phyloP scores from a whole-genome alignment of 176 grass and related monocot species.

The Aegilops umbellulata region DNA sequence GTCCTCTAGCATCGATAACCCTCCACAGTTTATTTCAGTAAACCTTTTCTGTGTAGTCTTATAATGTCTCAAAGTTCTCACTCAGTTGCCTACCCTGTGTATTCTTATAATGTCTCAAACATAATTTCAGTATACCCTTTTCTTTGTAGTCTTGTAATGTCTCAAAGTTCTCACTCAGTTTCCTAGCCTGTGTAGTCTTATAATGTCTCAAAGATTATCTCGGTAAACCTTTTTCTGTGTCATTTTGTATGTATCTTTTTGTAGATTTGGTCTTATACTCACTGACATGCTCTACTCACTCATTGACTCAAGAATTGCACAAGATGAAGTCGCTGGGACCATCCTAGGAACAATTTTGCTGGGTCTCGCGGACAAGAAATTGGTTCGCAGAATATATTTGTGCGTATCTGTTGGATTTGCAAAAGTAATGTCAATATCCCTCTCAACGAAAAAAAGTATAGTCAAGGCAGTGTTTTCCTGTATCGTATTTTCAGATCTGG shows the following conservation, averaged over 20 bases:
- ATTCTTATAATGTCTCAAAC: background rate
- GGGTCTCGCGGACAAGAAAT: background rate
- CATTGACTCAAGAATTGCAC: slow-evolving; percentile 45
- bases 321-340: slow-evolving; percentile 69
- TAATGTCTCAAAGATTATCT: slow-evolving; percentile 50
- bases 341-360: slow-evolving; percentile 8
- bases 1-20: slow-evolving; percentile 72
- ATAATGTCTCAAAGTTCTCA: background rate
- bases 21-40: slow-evolving; percentile 84
- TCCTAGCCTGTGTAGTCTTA: too few relatives aligned
- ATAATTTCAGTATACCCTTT: slow-evolving; percentile 62
- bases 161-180: background rate
- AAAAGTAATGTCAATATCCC: too few relatives aligned
- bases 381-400: background rate
- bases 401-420: too few relatives aligned
- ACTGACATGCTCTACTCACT: background rate
- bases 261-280: too few relatives aligned
- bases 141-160: background rate
- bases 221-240: slow-evolving; percentile 29
- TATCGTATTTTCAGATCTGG: too few relatives aligned
- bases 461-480: too few relatives aligned
- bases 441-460: too few relatives aligned
- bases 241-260: too few relatives aligned
- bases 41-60: background rate
- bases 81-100: too few relatives aligned